A percentile compares a stretch with the other conserved stretches of the same genome.
Conservation (phyloP, 176 grass and related monocot species). For the Avena sativa region DNA sequence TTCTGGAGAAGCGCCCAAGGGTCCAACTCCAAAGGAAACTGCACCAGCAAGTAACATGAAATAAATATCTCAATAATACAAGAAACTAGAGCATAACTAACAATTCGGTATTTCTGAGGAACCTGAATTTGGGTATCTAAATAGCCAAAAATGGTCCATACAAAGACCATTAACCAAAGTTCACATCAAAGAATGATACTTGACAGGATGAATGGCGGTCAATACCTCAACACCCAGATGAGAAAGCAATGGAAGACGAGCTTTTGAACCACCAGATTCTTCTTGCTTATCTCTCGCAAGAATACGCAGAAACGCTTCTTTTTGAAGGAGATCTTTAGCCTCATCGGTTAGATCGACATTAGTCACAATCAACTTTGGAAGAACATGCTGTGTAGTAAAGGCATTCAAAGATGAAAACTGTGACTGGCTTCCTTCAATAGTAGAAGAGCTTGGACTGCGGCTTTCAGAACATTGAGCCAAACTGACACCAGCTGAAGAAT, state of each 20-base stretch:
- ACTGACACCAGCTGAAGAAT: constrained; percentile 54
- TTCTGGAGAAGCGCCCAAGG: constrained; percentile 87
- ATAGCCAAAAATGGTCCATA: constrained; percentile 1
- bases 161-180: constrained; percentile 24
- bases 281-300: constrained; percentile 76
- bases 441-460: constrained; percentile 63
- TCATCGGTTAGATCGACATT: constrained; percentile 81
- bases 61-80: neutral
- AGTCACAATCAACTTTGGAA: constrained; percentile 85
- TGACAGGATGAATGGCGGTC: constrained; percentile 15
- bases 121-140: neutral
- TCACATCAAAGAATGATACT: constrained; percentile 38
- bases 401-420: constrained; percentile 52
- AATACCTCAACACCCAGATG: constrained; percentile 95
- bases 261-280: constrained; percentile 63
- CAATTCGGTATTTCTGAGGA: neutral
- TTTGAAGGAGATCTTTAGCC: constrained; percentile 86
- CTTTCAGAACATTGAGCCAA: constrained; percentile 65
- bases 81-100: constrained; percentile 32
- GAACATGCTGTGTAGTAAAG: constrained; percentile 54
- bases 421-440: constrained; percentile 57
- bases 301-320: constrained; percentile 82
- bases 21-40: constrained; percentile 94
- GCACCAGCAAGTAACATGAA: constrained; percentile 43
- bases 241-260: constrained; percentile 75